A percentile compares a stretch with the other conserved stretches of the same genome.
phyloP scores from a whole-genome alignment of 345 rosid species.

The Streptanthus diversifolius region DNA sequence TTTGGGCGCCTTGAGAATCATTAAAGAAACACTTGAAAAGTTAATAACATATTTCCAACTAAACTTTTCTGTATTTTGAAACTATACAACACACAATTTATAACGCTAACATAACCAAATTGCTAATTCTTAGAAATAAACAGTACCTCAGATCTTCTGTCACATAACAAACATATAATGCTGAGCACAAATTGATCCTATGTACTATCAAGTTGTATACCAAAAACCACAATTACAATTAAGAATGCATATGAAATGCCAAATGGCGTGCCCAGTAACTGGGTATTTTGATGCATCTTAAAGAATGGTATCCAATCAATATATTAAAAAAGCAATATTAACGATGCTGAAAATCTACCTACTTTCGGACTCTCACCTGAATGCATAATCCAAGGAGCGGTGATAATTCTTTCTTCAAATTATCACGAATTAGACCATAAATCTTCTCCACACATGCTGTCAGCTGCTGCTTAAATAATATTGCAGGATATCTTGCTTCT shows the following conservation, averaged over 20 bases:
- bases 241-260: background rate
- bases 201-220: background rate
- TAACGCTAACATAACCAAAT: background rate
- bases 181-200: background rate
- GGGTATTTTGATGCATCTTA: slow-evolving; percentile 11
- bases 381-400: slow-evolving; percentile 78
- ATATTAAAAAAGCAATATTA: background rate
- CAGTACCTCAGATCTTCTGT: background rate
- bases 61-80: background rate
- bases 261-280: background rate
- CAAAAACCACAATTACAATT: background rate
- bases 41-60: background rate
- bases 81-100: background rate
- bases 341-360: slow-evolving; percentile 1
- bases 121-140: background rate
- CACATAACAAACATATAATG: slow-evolving; percentile 9
- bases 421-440: slow-evolving; percentile 94
- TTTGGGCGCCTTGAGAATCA: slow-evolving; percentile 71
- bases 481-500: slow-evolving; percentile 97
- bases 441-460: slow-evolving; percentile 99
- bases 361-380: slow-evolving; percentile 53
- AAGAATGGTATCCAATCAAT: slow-evolving; percentile 12
- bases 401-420: slow-evolving; percentile 85
- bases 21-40: background rate
- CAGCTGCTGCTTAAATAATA: slow-evolving; percentile 88